Conservation (phyloP, 306 rosid species). For the Luffa acutangula region DNA sequence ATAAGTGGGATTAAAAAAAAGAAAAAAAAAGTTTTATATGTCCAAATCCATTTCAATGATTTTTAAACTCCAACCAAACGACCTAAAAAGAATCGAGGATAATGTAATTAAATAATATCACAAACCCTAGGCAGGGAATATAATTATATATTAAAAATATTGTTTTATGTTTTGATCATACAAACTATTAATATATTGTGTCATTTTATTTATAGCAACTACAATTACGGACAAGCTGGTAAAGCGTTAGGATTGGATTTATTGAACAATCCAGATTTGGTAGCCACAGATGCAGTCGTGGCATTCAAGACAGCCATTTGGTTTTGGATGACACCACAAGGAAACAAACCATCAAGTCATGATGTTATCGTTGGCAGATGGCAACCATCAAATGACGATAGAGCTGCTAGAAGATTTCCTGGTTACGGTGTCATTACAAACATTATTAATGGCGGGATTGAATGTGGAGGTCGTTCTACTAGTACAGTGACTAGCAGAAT, state of each 20-base stretch:
- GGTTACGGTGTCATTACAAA: constrained; percentile 23
- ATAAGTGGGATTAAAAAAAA: too few relatives aligned
- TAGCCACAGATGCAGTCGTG: constrained; percentile 27
- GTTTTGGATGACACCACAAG: constrained; percentile 72
- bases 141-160: too few relatives aligned
- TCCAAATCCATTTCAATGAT: too few relatives aligned
- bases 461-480: too few relatives aligned
- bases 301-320: constrained; percentile 56
- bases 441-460: constrained; percentile 15
- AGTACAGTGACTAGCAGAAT: neutral
- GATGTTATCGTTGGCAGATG: constrained; percentile 16
- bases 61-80: too few relatives aligned
- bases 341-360: constrained; percentile 37
- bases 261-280: constrained; percentile 43
- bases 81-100: too few relatives aligned
- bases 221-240: constrained; percentile 45
- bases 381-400: constrained; percentile 33
- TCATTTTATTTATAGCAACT: constrained; percentile 28
- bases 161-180: neutral
- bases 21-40: too few relatives aligned
- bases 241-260: constrained; percentile 21
- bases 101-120: too few relatives aligned
- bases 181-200: neutral
- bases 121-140: too few relatives aligned
- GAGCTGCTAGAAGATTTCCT: neutral